Percentiles rank a stretch among this genome's conserved stretches.
Conservation (phyloP, 169 alveolate genomes). For the Cystoisospora suis region DNA sequence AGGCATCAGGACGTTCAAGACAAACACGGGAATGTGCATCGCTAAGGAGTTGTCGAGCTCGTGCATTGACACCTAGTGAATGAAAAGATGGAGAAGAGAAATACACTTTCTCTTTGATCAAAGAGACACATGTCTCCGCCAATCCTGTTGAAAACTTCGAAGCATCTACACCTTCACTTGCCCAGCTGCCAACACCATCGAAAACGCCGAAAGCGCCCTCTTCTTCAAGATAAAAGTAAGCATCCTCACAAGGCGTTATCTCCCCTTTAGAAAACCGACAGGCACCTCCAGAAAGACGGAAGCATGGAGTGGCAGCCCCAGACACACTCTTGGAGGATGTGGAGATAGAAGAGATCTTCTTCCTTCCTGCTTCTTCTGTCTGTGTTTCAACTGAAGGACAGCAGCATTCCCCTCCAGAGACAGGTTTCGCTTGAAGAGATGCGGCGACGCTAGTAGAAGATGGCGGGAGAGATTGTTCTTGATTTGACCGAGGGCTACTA, state of each 20-base stretch:
- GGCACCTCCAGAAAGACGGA: constrained; percentile 37
- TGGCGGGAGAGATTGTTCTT: too few relatives aligned
- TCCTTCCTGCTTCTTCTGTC: neutral
- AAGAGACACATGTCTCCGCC: constrained; percentile 68
- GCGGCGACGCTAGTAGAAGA: too few relatives aligned
- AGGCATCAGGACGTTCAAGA: constrained; percentile 71
- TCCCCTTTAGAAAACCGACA: constrained; percentile 46
- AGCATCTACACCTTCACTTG: constrained; percentile 76
- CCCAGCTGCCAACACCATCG: constrained; percentile 80
- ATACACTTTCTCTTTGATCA: constrained; percentile 65
- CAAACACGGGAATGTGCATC: constrained; percentile 69
- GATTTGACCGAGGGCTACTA: too few relatives aligned
- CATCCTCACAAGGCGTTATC: constrained; percentile 71
- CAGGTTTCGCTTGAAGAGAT: too few relatives aligned
- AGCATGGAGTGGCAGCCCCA: too few relatives aligned
- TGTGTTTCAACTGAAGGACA: too few relatives aligned
- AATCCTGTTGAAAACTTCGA: constrained; percentile 74
- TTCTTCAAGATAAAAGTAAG: constrained; percentile 67
- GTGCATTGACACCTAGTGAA: constrained; percentile 65
- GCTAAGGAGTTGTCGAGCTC: constrained; percentile 70
- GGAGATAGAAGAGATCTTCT: too few relatives aligned
- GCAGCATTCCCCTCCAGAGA: too few relatives aligned
- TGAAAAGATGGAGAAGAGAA: constrained; percentile 33
- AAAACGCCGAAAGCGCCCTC: constrained; percentile 78
- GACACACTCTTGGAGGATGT: too few relatives aligned